Base-by-base conservation (phyloP, 352 stramenopile species). In the Pythium brachiatum region DNA sequence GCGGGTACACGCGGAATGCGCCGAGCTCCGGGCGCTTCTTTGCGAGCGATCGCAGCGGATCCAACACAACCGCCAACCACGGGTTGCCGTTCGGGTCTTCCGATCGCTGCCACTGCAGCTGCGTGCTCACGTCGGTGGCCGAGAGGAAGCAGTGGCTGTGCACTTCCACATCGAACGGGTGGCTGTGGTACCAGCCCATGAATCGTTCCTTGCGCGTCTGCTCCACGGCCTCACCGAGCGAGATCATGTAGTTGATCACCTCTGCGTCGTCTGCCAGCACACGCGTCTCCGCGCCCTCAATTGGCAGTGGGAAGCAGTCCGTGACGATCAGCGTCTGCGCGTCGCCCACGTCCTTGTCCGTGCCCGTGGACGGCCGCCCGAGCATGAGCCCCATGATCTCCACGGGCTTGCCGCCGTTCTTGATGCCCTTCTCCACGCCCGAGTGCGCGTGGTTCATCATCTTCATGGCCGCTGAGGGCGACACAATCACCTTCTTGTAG, bases 231-330 rank as follows among this genome's bases (percentile, higher is more conserved):
- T 99, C 97, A 5, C 92, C 92, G 2, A 99, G 81, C 29, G 94
- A 93, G 73, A 99, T 99, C 97, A 99, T 99, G 76, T 99, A 99
- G 78, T 99, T 99, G 62, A 99, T 97, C 5, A 99, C 97, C 68
- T 98, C 86, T 16, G 92, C 74, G 67, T 99, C 97, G 66, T 99
- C 97, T 15, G 96, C 97, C 43, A 99, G 79, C 31, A 99, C 97
- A 32, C 92, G 78, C 32, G 92, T 98, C 75, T 98, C 94, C 21
- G 92, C 90, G 21, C 94, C 95, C 76, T 99, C 97, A 62, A 99
- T 98, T 0, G 97, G 97, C 53, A 99, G 70, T 6, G 97, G 95
- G 75, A 99, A 99, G 52, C 95, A 97, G 74, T 99, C 97, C 9
- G 96, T 99, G 41, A 99, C 94, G 56, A 99, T 92, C 15, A 99